Base-by-base conservation (phyloP, 2,329 filamentous ascomycete genomes). In the Colletotrichum filicis region DNA sequence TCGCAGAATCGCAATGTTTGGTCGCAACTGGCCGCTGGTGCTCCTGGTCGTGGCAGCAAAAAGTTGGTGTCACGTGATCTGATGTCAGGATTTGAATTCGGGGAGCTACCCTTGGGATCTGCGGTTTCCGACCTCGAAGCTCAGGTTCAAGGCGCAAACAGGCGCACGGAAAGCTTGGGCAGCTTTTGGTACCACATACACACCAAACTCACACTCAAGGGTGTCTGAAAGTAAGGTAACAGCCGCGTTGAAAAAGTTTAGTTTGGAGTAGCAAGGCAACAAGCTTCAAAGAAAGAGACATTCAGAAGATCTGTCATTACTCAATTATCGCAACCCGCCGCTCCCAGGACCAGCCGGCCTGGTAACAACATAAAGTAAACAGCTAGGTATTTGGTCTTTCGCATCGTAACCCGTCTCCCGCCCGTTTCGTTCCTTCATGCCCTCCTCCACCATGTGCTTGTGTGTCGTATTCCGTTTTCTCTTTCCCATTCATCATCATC, bases 371-470 rank as follows among this genome's bases (percentile, higher is more conserved):
- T 71, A 64, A 75, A 73, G 70, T 68, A 69, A 74, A 61, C 58
- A 67, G 66, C 68, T 69, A 74, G 72, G 72, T 75, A 70, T 74
- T 49, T 68, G 63, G 73, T 68, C 74, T 75, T 75, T 69, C 52
- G 59, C 74, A 65, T 74, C 68, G 37, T 75, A 75, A 74, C 52
- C 60, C 62, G 60, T 57, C 63, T 26, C 57, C 63, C 57, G 30
- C 55, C n/a, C 35, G 22, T 32, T 53, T 63, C 57, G 14, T 61
- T 62, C 52, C 9, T 65, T 46, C 53, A 12, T 56, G 42, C 32
- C 24, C 30, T 14, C 24, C 19, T 42, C 28, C 66, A 9, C 58
- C 68, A 24, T 37, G n/a, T 22, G 35, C 66, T 28, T 64, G 42
- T 37, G 32, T 22, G 49, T 71, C 28, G 65, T 55, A 42, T 61